phyloP scores from a whole-genome alignment of 768 basidiomycete species.

The Cantharellus anzutake region DNA sequence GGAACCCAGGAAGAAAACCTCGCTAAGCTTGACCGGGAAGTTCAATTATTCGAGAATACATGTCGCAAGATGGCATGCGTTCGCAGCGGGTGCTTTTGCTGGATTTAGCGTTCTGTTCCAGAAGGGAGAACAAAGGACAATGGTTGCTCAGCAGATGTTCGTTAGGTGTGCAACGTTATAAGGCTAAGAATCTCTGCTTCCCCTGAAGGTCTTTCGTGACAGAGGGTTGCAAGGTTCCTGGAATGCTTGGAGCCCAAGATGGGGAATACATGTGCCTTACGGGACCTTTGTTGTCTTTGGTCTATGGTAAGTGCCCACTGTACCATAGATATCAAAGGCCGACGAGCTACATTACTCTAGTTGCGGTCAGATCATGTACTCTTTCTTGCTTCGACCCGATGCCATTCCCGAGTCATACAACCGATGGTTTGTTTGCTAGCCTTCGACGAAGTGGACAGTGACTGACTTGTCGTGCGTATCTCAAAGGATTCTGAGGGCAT shows the following conservation, averaged over 20 bases:
- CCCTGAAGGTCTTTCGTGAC: not conserved
- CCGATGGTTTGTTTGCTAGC: conserved; percentile 32
- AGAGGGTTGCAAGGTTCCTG: conserved; percentile 84
- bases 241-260: conserved; percentile 52
- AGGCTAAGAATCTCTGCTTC: not conserved
- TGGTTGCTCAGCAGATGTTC: conserved; percentile 75
- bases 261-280: conserved; percentile 53
- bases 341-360: conserved; percentile 18
- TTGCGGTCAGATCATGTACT: conserved; percentile 76
- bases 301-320: conserved; percentile 30
- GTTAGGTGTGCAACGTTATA: conserved; percentile 40
- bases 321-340: not conserved
- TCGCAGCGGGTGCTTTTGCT: conserved; percentile 59
- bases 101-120: conserved; percentile 61
- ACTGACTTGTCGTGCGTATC: not conserved
- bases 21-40: not conserved
- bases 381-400: conserved; percentile 57
- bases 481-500: not conserved
- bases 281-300: conserved; percentile 72
- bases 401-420: conserved; percentile 62
- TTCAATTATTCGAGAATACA: not conserved
- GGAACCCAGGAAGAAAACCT: too few species aligned
- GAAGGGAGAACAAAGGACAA: conserved; percentile 38
- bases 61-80: conserved; percentile 45
- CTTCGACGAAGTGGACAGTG: not conserved